Evolutionary conservation across 768 basidiomycete species (phyloP).

Genomic region (Cystofilobasidium capitatum): DNA sequence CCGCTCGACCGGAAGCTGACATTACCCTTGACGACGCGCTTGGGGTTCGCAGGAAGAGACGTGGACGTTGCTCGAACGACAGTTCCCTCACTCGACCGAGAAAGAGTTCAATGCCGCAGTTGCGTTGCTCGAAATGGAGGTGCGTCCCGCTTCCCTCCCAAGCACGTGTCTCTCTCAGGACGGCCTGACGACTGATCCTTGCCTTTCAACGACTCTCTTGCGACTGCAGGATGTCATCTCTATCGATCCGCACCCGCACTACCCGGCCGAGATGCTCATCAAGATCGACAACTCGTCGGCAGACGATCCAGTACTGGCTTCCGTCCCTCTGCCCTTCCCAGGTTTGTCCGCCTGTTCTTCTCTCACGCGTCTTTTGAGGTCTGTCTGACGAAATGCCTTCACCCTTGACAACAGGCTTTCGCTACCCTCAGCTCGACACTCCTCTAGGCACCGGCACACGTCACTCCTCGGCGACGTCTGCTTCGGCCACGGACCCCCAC

Average conservation of each 20-base stretch:
- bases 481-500: background rate
- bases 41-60: slow-evolving; percentile 10
- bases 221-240: slow-evolving; percentile 23
- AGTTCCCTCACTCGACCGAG: slow-evolving; percentile 22
- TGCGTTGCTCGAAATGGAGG: slow-evolving; percentile 17
- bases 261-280: slow-evolving; percentile 17
- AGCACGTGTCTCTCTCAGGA: background rate
- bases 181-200: background rate
- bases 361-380: background rate
- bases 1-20: background rate
- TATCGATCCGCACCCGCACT: slow-evolving; percentile 26
- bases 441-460: slow-evolving; percentile 10
- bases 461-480: background rate
- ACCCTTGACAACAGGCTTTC: slow-evolving; percentile 5
- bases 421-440: slow-evolving; percentile 16
- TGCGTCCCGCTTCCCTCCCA: background rate
- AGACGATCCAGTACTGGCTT: background rate
- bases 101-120: slow-evolving; percentile 25
- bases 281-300: slow-evolving; percentile 18
- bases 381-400: background rate
- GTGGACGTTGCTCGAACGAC: slow-evolving; percentile 24
- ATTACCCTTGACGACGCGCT: too few species aligned
- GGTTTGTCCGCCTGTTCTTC: slow-evolving; percentile 4
- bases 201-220: background rate
- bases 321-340: slow-evolving; percentile 13